phyloP scores from a whole-genome alignment of 139 green algal species.

The Picocystis salinarum region DNA sequence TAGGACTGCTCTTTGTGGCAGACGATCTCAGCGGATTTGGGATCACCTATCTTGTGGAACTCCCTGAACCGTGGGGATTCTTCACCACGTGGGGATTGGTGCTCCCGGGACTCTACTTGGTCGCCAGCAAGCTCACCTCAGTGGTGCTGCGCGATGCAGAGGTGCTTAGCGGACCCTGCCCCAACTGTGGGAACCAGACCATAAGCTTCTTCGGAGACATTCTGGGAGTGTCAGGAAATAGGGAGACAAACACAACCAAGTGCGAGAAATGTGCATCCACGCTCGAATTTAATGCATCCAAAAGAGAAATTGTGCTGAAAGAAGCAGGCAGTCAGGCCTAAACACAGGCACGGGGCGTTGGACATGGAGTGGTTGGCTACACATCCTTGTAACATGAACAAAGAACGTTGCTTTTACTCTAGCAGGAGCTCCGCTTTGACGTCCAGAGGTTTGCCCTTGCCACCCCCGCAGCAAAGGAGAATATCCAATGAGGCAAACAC shows the following conservation, averaged over 20 bases:
- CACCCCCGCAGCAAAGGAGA: too few species aligned
- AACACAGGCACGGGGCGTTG: too few species aligned
- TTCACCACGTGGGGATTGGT: conserved; percentile 49
- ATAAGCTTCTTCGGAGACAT: conserved; percentile 72
- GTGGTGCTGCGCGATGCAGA: too few species aligned
- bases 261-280: conserved; percentile 58
- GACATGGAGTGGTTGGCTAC: too few species aligned
- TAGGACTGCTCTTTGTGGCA: conserved; percentile 49
- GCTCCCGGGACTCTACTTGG: conserved; percentile 37
- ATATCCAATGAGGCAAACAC: too few species aligned
- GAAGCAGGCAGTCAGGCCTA: too few species aligned
- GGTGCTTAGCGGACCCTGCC: conserved; percentile 57
- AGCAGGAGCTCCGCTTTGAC: too few species aligned
- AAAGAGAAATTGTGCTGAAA: too few species aligned
- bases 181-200: conserved; percentile 49
- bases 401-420: too few species aligned
- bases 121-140: conserved; percentile 59
- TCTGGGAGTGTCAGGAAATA: conserved; percentile 45
- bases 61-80: conserved; percentile 59
- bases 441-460: too few species aligned
- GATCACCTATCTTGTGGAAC: conserved; percentile 50
- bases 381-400: too few species aligned
- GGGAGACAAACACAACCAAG: conserved; percentile 33
- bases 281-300: too few species aligned
- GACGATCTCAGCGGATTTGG: conserved; percentile 72